Evolutionary conservation across 805 yeast species (phyloP), one percentile per base, ranked within the genome.

Genomic region (Kodamaea jinghongensis): DNA sequence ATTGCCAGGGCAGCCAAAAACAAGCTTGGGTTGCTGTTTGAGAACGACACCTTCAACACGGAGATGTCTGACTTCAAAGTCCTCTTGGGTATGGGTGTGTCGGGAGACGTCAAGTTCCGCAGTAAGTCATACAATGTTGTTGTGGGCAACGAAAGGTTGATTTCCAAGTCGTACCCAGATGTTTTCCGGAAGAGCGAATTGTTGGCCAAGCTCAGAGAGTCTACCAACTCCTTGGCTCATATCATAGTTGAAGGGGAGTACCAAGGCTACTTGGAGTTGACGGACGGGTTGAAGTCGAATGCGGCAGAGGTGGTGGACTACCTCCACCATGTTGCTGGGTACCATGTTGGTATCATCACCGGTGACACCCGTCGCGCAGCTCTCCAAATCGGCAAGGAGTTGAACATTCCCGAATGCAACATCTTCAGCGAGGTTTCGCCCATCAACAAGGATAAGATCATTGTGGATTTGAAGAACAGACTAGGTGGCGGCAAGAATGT

Each of bases 371-470:
- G 56, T 4, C 64, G 63, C 16, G 78, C 85, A 2, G 93, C 96
- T 0, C 56, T 60, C 28, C 68, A 70, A 39, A 77, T 88, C 31
- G 96, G 93, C 0, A 50, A 55, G 7, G 73, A 75, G 36, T 75
- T 88, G 25, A 91, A 88, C 1, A 82, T 93, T 17, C 76, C 82
- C 0, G 52, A 61, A 9, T 65, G 71, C 2, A 79, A 83, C 52
- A 79, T 86, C 3, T 85, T 78, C 69, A 81, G 91, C 34, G 87
- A 81, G 44, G 79, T 87, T 2, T 68, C 83, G 1, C 98, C 98
- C 0, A 66, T 73, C 11, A 84, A 83, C 39, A 93, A 93, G 61
- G 81, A 86, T 41, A 73, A 73, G 22, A 71, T 87, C 25, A 79
- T 93, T 15, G 63, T 65, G 29, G 69, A 72, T 35, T 64, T 87